Conservation (phyloP, 2,329 filamentous ascomycete species). For the Colletotrichum chlorophyti region DNA sequence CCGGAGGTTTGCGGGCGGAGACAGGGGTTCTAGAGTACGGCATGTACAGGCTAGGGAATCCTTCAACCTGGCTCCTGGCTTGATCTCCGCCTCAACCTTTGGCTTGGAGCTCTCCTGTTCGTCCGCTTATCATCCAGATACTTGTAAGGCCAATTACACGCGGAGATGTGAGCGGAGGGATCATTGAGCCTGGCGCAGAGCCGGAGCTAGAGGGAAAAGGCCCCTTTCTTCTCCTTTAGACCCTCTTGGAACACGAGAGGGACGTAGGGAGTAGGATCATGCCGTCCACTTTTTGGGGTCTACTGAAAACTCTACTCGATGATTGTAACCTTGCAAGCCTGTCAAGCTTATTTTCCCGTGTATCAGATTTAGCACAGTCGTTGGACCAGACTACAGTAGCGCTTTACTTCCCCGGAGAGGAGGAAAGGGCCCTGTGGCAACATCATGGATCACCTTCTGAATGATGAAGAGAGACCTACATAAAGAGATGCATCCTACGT, state of each 20-base stretch:
- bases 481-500: conserved; percentile 4
- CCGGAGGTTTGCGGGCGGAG: background rate
- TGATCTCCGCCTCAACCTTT: conserved; percentile 6
- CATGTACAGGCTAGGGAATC: background rate
- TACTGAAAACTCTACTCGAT: conserved; percentile 8
- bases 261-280: conserved; percentile 10
- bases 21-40: conserved; percentile 15
- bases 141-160: conserved; percentile 1
- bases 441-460: background rate
- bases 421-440: conserved; percentile 11
- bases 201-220: background rate
- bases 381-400: conserved; percentile 1
- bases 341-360: conserved; percentile 17
- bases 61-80: conserved; percentile 11
- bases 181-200: background rate
- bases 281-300: conserved; percentile 2
- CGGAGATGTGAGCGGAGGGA: background rate
- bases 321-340: conserved; percentile 1
- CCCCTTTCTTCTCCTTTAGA: background rate
- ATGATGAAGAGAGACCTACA: conserved; percentile 3
- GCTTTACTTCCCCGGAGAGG: background rate
- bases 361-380: conserved; percentile 15
- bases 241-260: conserved; percentile 17
- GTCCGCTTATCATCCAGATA: background rate
- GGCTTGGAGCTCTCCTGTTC: background rate